A percentile compares a stretch with the other conserved stretches of the same genome.
Conservation (phyloP, 2,329 filamentous ascomycete genomes). For the Pseudovirgaria hyperparasitica region DNA sequence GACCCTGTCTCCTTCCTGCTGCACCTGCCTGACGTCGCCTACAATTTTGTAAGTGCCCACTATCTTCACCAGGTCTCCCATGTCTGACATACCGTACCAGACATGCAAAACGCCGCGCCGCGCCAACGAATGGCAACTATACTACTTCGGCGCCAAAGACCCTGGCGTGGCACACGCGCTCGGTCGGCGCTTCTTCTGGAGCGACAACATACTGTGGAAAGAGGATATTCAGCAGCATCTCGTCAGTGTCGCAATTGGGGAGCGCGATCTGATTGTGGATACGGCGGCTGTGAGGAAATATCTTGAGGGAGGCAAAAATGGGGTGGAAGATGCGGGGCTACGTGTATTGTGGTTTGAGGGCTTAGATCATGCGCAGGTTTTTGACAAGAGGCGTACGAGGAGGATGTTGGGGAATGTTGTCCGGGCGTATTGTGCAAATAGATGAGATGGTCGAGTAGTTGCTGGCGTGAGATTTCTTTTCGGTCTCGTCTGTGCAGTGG, state of each 20-base stretch:
- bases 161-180: conserved; percentile 53
- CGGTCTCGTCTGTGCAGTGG: no score
- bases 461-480: no score
- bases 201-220: conserved; percentile 57
- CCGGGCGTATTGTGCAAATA: no score
- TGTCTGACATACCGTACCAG: no score
- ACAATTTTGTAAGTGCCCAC: conserved; percentile 42
- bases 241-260: conserved; percentile 47
- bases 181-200: conserved; percentile 58
- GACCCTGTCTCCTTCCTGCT: conserved; percentile 56
- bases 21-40: conserved; percentile 57
- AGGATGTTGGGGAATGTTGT: no score
- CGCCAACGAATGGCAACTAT: conserved; percentile 59
- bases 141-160: conserved; percentile 58
- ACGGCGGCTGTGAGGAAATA: conserved; percentile 46
- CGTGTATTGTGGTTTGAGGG: conserved; percentile 48
- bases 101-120: conserved; percentile 15
- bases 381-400: conserved; percentile 32
- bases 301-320: conserved; percentile 28
- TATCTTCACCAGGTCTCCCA: conserved; percentile 30
- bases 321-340: conserved; percentile 25
- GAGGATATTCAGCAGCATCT: conserved; percentile 41
- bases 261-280: conserved; percentile 53
- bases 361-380: conserved; percentile 53
- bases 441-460: no score